phyloP scores from a whole-genome alignment of 768 basidiomycete genomes.

The Boletus reticulatus region DNA sequence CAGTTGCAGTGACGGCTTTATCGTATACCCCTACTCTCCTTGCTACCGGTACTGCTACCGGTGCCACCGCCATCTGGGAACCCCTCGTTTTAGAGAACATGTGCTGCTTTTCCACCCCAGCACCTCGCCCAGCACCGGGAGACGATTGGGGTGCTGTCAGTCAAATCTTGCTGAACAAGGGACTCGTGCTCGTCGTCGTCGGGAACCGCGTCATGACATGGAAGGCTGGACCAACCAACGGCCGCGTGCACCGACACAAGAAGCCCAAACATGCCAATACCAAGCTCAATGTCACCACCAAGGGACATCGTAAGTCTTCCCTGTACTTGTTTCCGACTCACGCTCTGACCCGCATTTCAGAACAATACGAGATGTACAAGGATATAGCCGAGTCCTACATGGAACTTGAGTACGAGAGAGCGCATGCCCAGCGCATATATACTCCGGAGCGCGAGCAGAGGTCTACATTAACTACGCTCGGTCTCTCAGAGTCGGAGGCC shows the following conservation, averaged over 20 bases:
- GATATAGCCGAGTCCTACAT: conserved; percentile 58
- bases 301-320: conserved; percentile 45
- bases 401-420: conserved; percentile 51
- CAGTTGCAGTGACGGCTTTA: conserved; percentile 65
- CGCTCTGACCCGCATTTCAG: conserved; percentile 34
- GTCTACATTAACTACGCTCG: conserved; percentile 56
- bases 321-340: background rate
- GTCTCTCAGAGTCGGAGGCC: conserved; percentile 70
- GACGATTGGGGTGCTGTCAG: conserved; percentile 44
- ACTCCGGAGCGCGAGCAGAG: conserved; percentile 58
- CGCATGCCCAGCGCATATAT: conserved; percentile 34
- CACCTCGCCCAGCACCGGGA: conserved; percentile 34
- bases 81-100: conserved; percentile 58
- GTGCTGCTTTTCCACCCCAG: conserved; percentile 51
- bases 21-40: conserved; percentile 59
- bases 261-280: conserved; percentile 31
- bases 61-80: conserved; percentile 63
- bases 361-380: conserved; percentile 59
- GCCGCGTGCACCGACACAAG: conserved; percentile 26
- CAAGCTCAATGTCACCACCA: conserved; percentile 33
- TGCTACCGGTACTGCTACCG: conserved; percentile 63
- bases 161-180: conserved; percentile 55
- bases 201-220: conserved; percentile 67
- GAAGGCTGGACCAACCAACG: conserved; percentile 51
- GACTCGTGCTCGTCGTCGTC: conserved; percentile 55